Base-by-base conservation (phyloP, 148 eudicot species). In the Nyssa sinensis region DNA sequence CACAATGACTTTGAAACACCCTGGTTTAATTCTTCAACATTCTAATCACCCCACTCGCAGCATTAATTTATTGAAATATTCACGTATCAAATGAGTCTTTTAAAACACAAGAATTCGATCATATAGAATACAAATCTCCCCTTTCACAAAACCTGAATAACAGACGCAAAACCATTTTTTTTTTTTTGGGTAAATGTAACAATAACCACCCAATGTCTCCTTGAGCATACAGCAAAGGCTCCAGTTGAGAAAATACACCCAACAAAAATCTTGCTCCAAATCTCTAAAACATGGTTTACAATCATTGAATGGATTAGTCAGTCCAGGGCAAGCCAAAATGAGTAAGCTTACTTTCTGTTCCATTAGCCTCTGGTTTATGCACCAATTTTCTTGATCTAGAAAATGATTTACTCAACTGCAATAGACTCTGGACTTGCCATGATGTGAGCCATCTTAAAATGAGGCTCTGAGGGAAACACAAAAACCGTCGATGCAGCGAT, bases 381-480 rank as follows among this genome's bases (percentile, higher is more conserved):
- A 34, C 41, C 68, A 13, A 70, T 14, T 64, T 69, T 28, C 57
- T 66, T n/a, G n/a, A 27, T 31, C 63, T n/a, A 39, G 19, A 44
- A 27, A 19, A 25, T 33, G 59, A 67, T 71, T 81, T 83, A 86
- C 71, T 84, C 83, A 59, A 83, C 86, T 44, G 83, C 81, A 78
- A 75, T 70, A 51, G 86, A 53, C 62, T 86, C 81, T 37, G 74
- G 76, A 60, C 71, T 76, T 60, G 35, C 71, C 60, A 37, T 62
- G 41, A 53, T 58, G 37, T 78, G 81, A 25, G 66, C 41, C 62
- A 74, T 64, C 79, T 79, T 79, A 68, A 86, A 85, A 77, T 77
- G 92, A 69, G 97, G 98, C 70, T 83, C 83, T 3, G 91, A 78
- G 24, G 99, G 99, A 81, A 89, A 96, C 31, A 96, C 91, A 58